Evolutionary conservation across 768 basidiomycete genomes (phyloP).

Genomic region (Inosperma sp.): DNA sequence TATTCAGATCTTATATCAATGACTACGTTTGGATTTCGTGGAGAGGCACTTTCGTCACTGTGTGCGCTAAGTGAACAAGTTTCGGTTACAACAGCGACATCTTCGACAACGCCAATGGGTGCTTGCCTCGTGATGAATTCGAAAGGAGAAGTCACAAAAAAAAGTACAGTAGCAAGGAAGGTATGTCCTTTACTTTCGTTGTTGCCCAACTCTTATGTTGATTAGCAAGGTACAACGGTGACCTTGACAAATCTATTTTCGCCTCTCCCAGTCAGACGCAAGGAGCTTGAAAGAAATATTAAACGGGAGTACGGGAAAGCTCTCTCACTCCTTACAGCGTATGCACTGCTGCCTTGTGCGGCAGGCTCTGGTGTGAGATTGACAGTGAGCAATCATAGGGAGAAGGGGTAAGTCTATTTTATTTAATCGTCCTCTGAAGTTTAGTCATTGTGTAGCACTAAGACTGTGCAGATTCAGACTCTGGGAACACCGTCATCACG

Average conservation of each 20-base stretch:
- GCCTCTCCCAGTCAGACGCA: conserved; percentile 83
- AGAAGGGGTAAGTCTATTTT: conserved; percentile 57
- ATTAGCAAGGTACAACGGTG: conserved; percentile 86
- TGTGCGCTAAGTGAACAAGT: conserved; percentile 78
- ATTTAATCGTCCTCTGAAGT: background rate
- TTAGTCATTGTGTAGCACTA: conserved; percentile 39
- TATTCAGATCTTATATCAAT: conserved; percentile 72
- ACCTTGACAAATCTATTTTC: conserved; percentile 66
- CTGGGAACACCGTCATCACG: conserved; percentile 59
- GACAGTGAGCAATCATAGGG: conserved; percentile 61
- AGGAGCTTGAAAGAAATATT: conserved; percentile 82
- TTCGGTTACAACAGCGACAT: conserved; percentile 68
- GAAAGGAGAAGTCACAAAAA: conserved; percentile 54
- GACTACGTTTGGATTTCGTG: conserved; percentile 88
- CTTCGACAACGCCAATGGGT: conserved; percentile 70
- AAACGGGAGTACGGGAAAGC: conserved; percentile 91
- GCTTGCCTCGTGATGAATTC: conserved; percentile 69
- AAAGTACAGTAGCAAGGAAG: conserved; percentile 69
- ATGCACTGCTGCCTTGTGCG: conserved; percentile 85
- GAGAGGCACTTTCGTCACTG: conserved; percentile 91
- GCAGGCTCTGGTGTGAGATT: conserved; percentile 69
- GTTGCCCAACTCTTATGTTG: background rate
- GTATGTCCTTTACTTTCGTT: conserved; percentile 35
- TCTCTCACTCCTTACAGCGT: conserved; percentile 75
- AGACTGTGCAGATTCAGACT: conserved; percentile 67